A percentile compares a stretch with the other conserved stretches of the same genome.
phyloP scores from a whole-genome alignment of 345 rosid genomes.

The Aurinia saxatilis region DNA sequence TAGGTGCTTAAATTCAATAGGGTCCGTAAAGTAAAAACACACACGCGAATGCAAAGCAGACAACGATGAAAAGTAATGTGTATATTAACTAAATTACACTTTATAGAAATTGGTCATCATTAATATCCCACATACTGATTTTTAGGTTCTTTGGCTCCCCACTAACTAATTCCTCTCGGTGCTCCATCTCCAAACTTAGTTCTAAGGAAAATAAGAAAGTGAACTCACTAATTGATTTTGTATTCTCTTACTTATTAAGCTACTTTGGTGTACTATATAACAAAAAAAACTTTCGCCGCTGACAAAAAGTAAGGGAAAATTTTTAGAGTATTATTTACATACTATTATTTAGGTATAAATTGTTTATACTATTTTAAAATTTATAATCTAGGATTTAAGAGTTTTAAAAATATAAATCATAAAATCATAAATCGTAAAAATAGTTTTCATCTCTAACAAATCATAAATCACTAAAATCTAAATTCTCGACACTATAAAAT shows the following conservation, averaged over 20 bases:
- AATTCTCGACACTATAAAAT: no score
- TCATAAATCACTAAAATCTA: no score
- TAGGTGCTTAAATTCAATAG: no score
- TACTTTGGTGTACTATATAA: not conserved
- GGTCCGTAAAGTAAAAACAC: slow-evolving; percentile 16
- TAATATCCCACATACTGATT: slow-evolving; percentile 5
- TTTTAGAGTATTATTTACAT: no score
- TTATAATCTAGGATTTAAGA: no score
- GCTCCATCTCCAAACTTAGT: slow-evolving; percentile 21
- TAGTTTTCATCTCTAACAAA: no score
- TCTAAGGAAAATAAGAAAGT: not conserved
- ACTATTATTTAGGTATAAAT: no score
- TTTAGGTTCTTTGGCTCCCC: slow-evolving; percentile 20
- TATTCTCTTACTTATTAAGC: not conserved
- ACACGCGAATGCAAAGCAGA: slow-evolving; percentile 17
- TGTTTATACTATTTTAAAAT: no score
- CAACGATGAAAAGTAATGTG: slow-evolving; percentile 16
- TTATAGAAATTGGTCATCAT: slow-evolving; percentile 9
- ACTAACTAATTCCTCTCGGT: slow-evolving; percentile 8
- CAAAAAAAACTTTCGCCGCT: not conserved
- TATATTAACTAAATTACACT: not conserved
- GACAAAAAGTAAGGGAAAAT: no score
- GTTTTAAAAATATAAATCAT: no score
- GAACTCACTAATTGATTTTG: not conserved
- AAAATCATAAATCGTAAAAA: no score